Conservation (phyloP, 2,329 filamentous ascomycete species). For the Plectosphaerella plurivora region DNA sequence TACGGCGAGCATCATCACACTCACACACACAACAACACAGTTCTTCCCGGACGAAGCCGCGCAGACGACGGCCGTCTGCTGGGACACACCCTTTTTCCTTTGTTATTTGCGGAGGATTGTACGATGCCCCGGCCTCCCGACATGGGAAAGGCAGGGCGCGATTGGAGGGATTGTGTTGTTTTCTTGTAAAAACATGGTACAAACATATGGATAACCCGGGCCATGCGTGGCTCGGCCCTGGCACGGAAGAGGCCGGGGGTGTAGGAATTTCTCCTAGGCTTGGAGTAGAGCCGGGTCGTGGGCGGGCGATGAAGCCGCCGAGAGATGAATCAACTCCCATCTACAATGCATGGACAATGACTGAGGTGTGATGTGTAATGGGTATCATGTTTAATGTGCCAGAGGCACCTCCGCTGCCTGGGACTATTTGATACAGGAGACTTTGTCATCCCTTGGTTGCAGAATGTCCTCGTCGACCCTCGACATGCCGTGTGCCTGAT, state of each 20-base stretch:
- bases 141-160: background rate
- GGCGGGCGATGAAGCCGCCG: background rate
- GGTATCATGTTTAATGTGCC: background rate
- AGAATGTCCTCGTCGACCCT: too few species aligned
- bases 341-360: background rate
- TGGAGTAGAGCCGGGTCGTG: background rate
- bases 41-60: background rate
- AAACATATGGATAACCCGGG: background rate
- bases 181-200: background rate
- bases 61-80: background rate
- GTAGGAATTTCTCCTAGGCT: background rate
- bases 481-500: too few species aligned
- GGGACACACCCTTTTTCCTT: conserved; percentile 9
- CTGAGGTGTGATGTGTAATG: too few species aligned
- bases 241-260: background rate
- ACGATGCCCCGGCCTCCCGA: background rate
- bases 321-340: conserved; percentile 2
- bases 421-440: too few species aligned
- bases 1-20: background rate
- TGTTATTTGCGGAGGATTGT: conserved; percentile 3
- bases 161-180: too few species aligned
- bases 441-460: too few species aligned
- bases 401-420: background rate
- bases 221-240: background rate
- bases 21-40: background rate